Base-by-base conservation (phyloP, 257 asterid species). In the Penstemon barbatus region DNA sequence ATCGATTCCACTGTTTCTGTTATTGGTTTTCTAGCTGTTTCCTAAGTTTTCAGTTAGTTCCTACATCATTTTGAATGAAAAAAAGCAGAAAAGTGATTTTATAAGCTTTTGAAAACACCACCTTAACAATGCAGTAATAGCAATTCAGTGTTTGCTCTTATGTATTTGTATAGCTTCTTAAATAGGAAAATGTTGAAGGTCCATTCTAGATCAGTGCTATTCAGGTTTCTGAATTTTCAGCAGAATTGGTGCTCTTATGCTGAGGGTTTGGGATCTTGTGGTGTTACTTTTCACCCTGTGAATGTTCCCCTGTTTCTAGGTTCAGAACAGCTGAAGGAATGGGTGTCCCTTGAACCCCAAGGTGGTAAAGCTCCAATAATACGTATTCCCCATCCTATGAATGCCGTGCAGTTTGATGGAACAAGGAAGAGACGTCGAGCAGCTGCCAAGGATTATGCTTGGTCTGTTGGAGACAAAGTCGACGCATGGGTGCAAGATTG, bases 391-490 rank as follows among this genome's bases (percentile, higher is more conserved):
- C 97, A 84, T 80, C 92, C 91, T 18, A 71, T 78, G 80, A 78
- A 90, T 62, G 66, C 71, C 72, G 9, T 75, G 46, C 88, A 61
- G 12, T 70, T 73, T 74, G 97, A 86, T 56, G 92, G 94, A 50
- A 82, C 89, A 56, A 83, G 86, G 72, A 95, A 95, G 89, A 91
- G 99, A 71, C 83, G 85, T 44, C 88, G 98, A 75, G 88, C 90
- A 57, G 93, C 85, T 71, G 80, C 71, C 44, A 82, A 72, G 83
- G 94, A 91, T 56, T 77, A 85, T 68, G 41, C 76, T 55, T 91
- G 99, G 99, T 91, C 89, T 73, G 83, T 81, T 57, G 96, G 97
- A 63, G 99, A 95, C 76, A 82, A 82, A 69, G 99, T 89, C 66
- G 99, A 95, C 80, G 96, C 88, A 9, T 86, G 87, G 88, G 62